These are phyloP conservation scores for Ogataea sp. DNA, from an alignment of 805 yeast species.

Conservation along the genomic window DNA sequence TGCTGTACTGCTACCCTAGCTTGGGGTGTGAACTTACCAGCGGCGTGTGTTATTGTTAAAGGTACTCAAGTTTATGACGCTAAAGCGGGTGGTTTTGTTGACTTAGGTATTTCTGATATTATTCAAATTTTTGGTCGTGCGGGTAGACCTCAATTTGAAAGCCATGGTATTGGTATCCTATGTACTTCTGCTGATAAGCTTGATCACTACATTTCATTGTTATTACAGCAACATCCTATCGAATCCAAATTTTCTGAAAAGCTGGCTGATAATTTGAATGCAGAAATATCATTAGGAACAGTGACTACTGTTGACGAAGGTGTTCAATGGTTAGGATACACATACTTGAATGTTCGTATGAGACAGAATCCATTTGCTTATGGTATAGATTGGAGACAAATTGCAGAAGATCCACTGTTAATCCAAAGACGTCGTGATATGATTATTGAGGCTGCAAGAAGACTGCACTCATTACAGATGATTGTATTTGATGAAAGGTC, in stretches of 20 bases:
- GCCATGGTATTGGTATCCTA: slow-evolving; percentile 85
- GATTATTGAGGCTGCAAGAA: slow-evolving; percentile 72
- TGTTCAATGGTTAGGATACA: slow-evolving; percentile 95
- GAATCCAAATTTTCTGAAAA: slow-evolving; percentile 76
- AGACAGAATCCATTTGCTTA: slow-evolving; percentile 87
- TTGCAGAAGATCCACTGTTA: slow-evolving; percentile 75
- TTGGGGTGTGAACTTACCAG: slow-evolving; percentile 99
- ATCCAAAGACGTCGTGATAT: slow-evolving; percentile 66
- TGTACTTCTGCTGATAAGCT: slow-evolving; percentile 76
- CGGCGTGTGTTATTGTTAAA: slow-evolving; percentile 92
- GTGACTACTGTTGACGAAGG: slow-evolving; percentile 94
- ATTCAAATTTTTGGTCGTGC: slow-evolving; percentile 99
- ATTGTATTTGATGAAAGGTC: slow-evolving; percentile 83
- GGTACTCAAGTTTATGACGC: slow-evolving; percentile 96
- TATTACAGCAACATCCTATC: slow-evolving; percentile 93
- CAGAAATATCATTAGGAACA: slow-evolving; percentile 92
- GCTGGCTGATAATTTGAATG: slow-evolving; percentile 87
- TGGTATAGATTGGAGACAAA: slow-evolving; percentile 82
- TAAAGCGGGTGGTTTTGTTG: slow-evolving; percentile 89
- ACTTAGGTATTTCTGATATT: slow-evolving; percentile 92
- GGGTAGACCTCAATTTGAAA: slow-evolving; percentile 96
- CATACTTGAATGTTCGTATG: slow-evolving; percentile 92
- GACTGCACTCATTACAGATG: slow-evolving; percentile 86
- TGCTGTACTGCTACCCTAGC: slow-evolving; percentile 97
- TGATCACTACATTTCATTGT: slow-evolving; percentile 80